Percentiles rank a stretch among this genome's conserved stretches.
Evolutionary conservation across 78 protist genomes (phyloP).

Genomic region (Capsaspora owczarzaki): DNA sequence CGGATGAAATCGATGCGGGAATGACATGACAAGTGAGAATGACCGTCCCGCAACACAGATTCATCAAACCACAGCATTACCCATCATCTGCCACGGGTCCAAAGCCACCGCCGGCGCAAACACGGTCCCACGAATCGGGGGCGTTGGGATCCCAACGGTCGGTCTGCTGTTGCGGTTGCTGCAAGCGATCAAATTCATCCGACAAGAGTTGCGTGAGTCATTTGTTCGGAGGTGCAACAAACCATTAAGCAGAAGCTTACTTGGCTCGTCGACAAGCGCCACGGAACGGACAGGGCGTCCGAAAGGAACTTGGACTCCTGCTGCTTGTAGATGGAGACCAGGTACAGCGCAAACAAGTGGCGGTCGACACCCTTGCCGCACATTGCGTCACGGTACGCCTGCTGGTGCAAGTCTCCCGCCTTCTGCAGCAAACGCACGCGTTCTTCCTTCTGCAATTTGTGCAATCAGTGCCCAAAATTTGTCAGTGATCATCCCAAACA

Average conservation of each 20-base stretch:
- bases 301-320: slow-evolving; percentile 28
- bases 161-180: slow-evolving; percentile 31
- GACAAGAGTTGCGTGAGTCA: not conserved
- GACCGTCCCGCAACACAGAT: not conserved
- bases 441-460: slow-evolving; percentile 2
- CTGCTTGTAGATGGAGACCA: slow-evolving; percentile 18
- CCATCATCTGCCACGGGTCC: slow-evolving; percentile 32
- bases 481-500: not conserved
- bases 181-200: too few relatives aligned
- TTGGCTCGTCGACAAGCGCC: slow-evolving; percentile 38
- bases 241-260: not conserved
- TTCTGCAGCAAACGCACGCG: not conserved
- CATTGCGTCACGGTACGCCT: slow-evolving; percentile 23
- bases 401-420: slow-evolving; percentile 3
- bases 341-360: slow-evolving; percentile 54
- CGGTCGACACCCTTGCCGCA: slow-evolving; percentile 37
- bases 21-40: not conserved
- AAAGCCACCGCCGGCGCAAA: slow-evolving; percentile 47
- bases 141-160: not conserved
- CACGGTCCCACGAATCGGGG: not conserved
- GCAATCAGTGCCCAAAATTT: not conserved
- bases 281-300: slow-evolving; percentile 30
- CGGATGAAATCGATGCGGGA: not conserved
- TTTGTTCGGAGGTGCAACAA: not conserved
- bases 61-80: not conserved